Base-by-base conservation (phyloP, 179 eudicot genomes). In the Nepenthes alata region DNA sequence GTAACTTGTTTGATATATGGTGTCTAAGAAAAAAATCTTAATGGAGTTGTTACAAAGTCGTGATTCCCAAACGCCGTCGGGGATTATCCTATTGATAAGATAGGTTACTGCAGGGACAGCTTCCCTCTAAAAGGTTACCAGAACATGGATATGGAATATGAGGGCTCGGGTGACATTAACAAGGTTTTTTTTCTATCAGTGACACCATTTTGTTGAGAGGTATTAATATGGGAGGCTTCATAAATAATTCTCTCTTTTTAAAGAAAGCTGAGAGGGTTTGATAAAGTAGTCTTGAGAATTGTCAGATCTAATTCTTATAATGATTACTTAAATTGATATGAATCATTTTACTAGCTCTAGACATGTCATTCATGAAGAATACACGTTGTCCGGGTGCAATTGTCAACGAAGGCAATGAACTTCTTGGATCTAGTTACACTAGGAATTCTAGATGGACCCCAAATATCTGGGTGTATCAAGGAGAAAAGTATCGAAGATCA, bases 381-480 rank as follows among this genome's bases (percentile, higher is more conserved):
- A 37, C 53, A 60, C 6, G 63, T 35, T 11, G 12, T 13, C 34
- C 57, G 35, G 1, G 66, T 51, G 35, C 47, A 53, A 50, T 51
- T 57, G 36, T 62, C 66, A 62, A 62, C 35, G 34, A 51, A 62
- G 2, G 65, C 3, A 3, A 62, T 52, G 45, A 62, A 62, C 65
- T 25, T 35, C 11, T 6, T 34, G 1, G 47, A 35, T 4, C 57
- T 12, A 1, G 34, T 4, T 6, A 11, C 2, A 5, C 12, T 62
- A 35, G 57, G 11, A 14, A 12, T 35, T 11, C 11, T 35, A 2
- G 25, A 52, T 13, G 35, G 65, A 4, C 65, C 65, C 57, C 65
- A 51, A 3, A 62, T 7, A 62, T 51, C 48, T n/a, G 5, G 11
- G 6, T 51, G 47, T 2, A 62, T 36, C 7, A 37, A 34, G 11